Evolutionary conservation across 2,329 filamentous ascomycete genomes (phyloP), one percentile per base, ranked within the genome.

Genomic region (Botrytis medusae): DNA sequence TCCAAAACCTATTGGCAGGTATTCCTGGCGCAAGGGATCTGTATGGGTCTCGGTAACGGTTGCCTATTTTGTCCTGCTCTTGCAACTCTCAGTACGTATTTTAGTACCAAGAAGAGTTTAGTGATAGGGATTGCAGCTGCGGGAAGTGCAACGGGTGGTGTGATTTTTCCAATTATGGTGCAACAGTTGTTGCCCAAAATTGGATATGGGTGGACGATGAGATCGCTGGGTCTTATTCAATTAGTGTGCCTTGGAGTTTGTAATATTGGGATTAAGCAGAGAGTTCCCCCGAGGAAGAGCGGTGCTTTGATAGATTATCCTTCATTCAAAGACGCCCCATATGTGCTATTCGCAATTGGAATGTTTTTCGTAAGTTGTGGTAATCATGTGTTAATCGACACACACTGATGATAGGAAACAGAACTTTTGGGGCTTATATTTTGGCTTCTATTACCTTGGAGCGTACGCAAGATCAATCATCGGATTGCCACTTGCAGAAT

Each of bases 141-240:
- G 1, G 84, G 85, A 0, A 80, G 77, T n/a, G 82, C 81, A 0
- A 82, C 82, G 1, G 83, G 83, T 9, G 71, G 85, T 0, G 79
- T 87, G 16, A 75, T 87, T 2, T 85, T 84, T 74, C 84, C 85
- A 0, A 79, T 82, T 32, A 81, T 87, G 51, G 81, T 85, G 7
- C 81, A 84, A 60, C 79, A 81, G 48, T 75, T 86, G 10, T 75
- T 86, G 6, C 81, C 81, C 1, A 76, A 74, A 37, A 79, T 86
- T 44, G 85, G 84, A 4, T 86, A 85, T 78, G 78, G 77, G 2
- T 86, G 85, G 84, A 83, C 85, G 0, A 82, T 86, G 54, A 81
- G 85, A 46, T 78, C 82, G 5, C 79, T 88, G 59, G 86, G 82
- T 0, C 85, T 88, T 72, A 81, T 87, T 34, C 81, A 84, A 40